Base-by-base conservation (phyloP, 192 early-diverging fungal species). In the Coemansia sp. region DNA sequence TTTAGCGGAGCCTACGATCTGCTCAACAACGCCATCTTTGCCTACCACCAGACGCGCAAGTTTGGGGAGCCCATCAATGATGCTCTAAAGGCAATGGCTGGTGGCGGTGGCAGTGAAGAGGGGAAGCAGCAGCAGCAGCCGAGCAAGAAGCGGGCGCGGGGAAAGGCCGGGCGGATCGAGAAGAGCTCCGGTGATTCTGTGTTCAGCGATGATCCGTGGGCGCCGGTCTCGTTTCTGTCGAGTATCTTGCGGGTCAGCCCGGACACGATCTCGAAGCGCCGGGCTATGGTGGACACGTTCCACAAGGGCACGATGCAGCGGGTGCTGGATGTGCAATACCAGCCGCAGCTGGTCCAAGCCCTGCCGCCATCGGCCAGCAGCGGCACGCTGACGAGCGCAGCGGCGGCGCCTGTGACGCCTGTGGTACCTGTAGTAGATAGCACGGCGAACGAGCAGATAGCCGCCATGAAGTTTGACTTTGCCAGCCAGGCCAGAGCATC, bases 1-100 rank as follows among this genome's bases (percentile, higher is more conserved):
- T 78, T 78, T 51, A 44, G 47, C 17, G 69, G 70, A 10, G 69
- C 76, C 0, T 74, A 69, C 34, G 65, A 74, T 43, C 22, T 74
- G 55, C 47, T 78, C 46, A 73, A 53, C 44, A 69, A 64, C 33
- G 44, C 60, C 1, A 66, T 74, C 1, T 74, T 60, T 45, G 64
- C 60, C 0, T 78, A 72, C 51, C 68, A 69, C 49, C 68, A 77
- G 57, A 68, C 65, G 2, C 55, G 64, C 26, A 64, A 63, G 27
- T 54, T 59, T 13, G 72, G 72, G 13, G 50, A 64, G 52, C 64
- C 72, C 12, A 65, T 73, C 32, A 73, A 73, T 35, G 55, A 51
- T 12, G 23, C 30, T 14, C 27, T 16, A 28, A 29, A 3, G 11
- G 27, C 28, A 17, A 20, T 5, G n/a, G n/a, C n/a, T n/a, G n/a